These are phyloP conservation scores for Aspergillus sp. DNA, from an alignment of 2,329 filamentous ascomycete species.

Conservation along the genomic window DNA sequence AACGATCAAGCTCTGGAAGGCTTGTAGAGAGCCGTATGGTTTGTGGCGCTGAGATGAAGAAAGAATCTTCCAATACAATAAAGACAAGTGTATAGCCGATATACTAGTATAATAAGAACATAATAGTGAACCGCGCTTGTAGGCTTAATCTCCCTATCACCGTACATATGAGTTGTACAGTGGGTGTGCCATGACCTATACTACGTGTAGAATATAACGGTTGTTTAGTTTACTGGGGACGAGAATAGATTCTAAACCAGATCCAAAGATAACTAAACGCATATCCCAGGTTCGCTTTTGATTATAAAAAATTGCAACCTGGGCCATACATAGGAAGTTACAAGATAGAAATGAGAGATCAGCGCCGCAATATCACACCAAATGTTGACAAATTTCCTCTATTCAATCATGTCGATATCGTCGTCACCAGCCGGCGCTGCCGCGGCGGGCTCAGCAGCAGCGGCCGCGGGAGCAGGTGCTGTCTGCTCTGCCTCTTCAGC, in stretches of 20 bases:
- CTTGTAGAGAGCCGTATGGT: constrained; percentile 63
- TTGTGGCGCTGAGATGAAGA: constrained; percentile 55
- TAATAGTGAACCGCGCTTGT: background rate
- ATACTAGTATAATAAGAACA: background rate
- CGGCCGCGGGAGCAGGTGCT: constrained; percentile 30
- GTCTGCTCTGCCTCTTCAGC: constrained; percentile 34
- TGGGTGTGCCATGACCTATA: too few species aligned
- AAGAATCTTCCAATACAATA: background rate
- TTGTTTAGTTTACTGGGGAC: background rate
- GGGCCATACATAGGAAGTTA: background rate
- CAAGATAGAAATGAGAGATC: background rate
- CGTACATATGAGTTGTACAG: too few species aligned
- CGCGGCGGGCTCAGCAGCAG: constrained; percentile 29
- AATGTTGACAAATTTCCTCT: constrained; percentile 12
- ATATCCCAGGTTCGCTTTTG: background rate
- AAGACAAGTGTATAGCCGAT: background rate
- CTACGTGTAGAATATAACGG: too few species aligned
- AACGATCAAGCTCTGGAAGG: constrained; percentile 89
- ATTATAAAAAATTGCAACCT: background rate
- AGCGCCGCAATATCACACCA: background rate
- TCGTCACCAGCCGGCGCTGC: constrained; percentile 44
- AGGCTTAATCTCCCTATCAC: background rate
- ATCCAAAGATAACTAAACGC: background rate
- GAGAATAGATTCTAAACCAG: background rate
- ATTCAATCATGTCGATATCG: constrained; percentile 69